Conservation (phyloP, 176 grass and related monocot genomes). For the Avena atlantica region DNA sequence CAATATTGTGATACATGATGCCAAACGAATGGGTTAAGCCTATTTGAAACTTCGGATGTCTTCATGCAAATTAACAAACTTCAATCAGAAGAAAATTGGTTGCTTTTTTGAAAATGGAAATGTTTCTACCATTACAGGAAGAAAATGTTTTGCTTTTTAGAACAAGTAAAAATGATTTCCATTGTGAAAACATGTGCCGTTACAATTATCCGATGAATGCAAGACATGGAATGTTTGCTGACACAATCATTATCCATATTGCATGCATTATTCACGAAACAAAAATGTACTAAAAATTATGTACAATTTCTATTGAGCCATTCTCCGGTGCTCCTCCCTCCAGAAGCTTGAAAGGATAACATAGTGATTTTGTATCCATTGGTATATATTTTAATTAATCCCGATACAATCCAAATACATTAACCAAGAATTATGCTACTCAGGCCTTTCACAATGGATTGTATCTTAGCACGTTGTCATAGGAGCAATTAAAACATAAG, state of each 20-base stretch:
- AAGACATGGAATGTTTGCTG: neutral
- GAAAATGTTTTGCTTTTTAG: neutral
- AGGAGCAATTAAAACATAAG: too few species aligned
- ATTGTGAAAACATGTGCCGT: neutral
- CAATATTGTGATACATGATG: neutral
- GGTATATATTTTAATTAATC: too few species aligned
- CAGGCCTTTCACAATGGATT: too few species aligned
- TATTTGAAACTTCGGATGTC: neutral
- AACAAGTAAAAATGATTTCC: neutral
- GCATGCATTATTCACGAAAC: neutral
- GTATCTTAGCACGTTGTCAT: too few species aligned
- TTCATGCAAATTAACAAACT: neutral
- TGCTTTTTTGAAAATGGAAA: neutral
- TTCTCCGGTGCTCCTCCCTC: too few species aligned
- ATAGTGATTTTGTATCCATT: too few species aligned
- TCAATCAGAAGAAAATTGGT: neutral
- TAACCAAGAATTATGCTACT: too few species aligned
- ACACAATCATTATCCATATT: neutral
- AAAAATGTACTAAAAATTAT: neutral
- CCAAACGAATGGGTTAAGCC: neutral
- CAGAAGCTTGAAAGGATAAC: too few species aligned
- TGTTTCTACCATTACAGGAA: neutral
- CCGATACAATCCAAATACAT: too few species aligned
- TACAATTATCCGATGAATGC: neutral
- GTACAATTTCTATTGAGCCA: too few species aligned